These are phyloP conservation scores for Emydomyces testavorans DNA, from an alignment of 2,329 filamentous ascomycete species.

Conservation along the genomic window DNA sequence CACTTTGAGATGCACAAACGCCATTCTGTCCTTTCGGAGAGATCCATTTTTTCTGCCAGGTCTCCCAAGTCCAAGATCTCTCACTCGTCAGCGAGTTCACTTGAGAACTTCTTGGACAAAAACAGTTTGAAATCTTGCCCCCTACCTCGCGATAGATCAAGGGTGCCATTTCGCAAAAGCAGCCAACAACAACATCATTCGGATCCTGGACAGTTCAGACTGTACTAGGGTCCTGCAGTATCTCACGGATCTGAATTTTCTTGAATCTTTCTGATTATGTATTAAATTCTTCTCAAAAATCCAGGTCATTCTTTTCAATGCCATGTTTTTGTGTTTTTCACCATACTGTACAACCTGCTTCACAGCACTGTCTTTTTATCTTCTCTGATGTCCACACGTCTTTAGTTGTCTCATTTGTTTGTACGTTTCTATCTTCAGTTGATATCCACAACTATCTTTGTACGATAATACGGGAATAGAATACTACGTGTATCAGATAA, in stretches of 20 bases:
- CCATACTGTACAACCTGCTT: no score
- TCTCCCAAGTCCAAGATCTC: background rate
- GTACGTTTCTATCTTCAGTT: no score
- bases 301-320: no score
- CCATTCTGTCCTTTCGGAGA: background rate
- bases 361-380: no score
- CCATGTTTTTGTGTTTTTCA: no score
- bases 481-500: no score
- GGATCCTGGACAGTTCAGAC: conserved; percentile 7
- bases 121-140: background rate
- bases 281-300: no score
- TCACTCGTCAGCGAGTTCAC: background rate
- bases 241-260: background rate
- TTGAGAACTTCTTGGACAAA: background rate
- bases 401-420: no score
- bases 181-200: conserved; percentile 14
- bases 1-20: background rate
- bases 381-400: no score
- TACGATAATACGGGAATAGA: no score
- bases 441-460: no score
- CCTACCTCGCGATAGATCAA: conserved; percentile 7
- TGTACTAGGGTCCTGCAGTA: background rate
- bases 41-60: background rate
- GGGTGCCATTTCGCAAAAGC: conserved; percentile 15
- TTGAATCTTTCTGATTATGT: background rate